A percentile compares a stretch with the other conserved stretches of the same genome.
Conservation (phyloP, 768 basidiomycete species). For the Pulveroboletus sp. region DNA sequence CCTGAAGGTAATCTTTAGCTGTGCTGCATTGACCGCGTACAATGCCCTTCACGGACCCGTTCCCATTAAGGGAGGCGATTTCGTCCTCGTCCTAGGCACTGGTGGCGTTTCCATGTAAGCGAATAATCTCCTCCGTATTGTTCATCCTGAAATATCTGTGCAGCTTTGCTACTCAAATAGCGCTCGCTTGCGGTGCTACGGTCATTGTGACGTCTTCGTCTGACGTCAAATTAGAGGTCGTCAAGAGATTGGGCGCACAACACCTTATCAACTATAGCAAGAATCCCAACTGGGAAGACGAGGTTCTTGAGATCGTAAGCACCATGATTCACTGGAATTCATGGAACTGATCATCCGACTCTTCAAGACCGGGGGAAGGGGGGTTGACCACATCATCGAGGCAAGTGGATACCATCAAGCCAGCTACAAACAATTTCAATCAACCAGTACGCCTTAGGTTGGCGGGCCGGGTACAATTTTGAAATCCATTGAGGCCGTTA, state of each 20-base stretch:
- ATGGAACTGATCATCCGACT: neutral
- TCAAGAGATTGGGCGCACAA: slow-evolving; percentile 48
- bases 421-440: too few relatives aligned
- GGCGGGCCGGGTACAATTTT: slow-evolving; percentile 52
- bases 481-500: slow-evolving; percentile 40
- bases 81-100: slow-evolving; percentile 54
- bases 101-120: slow-evolving; percentile 55
- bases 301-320: slow-evolving; percentile 44
- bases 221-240: slow-evolving; percentile 57
- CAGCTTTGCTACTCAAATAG: slow-evolving; percentile 59
- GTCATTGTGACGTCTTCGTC: slow-evolving; percentile 70
- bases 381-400: slow-evolving; percentile 37
- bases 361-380: slow-evolving; percentile 29
- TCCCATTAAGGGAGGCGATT: slow-evolving; percentile 57
- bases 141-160: slow-evolving; percentile 4
- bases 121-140: neutral
- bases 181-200: slow-evolving; percentile 58
- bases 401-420: neutral
- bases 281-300: slow-evolving; percentile 55
- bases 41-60: slow-evolving; percentile 50
- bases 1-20: too few relatives aligned
- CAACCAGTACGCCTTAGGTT: slow-evolving; percentile 35
- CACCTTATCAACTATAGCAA: slow-evolving; percentile 63
- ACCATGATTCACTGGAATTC: neutral
- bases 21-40: slow-evolving; percentile 64